These are phyloP conservation scores for Blastocystis sp. DNA, from an alignment of 352 stramenopile genomes.

Conservation along the genomic window DNA sequence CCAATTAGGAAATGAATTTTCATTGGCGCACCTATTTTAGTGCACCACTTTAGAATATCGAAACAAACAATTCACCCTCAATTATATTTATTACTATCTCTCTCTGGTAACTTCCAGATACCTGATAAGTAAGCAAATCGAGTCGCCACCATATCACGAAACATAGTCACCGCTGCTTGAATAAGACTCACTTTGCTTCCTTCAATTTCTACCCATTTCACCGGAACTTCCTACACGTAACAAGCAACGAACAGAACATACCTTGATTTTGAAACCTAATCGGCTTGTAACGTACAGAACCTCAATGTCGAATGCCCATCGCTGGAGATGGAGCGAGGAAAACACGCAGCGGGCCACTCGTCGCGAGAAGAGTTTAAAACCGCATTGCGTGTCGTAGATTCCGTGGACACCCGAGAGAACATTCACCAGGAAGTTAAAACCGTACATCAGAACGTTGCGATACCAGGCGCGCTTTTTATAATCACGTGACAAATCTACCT, in stretches of 20 bases:
- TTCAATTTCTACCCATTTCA: slow-evolving; percentile 82
- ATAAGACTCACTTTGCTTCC: slow-evolving; percentile 82
- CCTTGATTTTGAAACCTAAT: slow-evolving; percentile 35
- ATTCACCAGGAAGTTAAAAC: slow-evolving; percentile 82
- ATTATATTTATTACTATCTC: background rate
- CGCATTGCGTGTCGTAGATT: slow-evolving; percentile 85
- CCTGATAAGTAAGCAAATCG: slow-evolving; percentile 80
- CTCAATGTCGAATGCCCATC: slow-evolving; percentile 89
- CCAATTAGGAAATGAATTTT: background rate
- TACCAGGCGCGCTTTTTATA: slow-evolving; percentile 71
- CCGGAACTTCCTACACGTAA: slow-evolving; percentile 75
- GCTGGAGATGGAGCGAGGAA: slow-evolving; percentile 82
- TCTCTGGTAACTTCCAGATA: slow-evolving; percentile 71
- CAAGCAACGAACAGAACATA: background rate
- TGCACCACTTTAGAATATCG: background rate
- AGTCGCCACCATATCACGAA: slow-evolving; percentile 83
- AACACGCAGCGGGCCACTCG: slow-evolving; percentile 76
- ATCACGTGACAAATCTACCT: slow-evolving; percentile 65
- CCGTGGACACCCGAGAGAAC: slow-evolving; percentile 76
- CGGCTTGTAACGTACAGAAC: slow-evolving; percentile 77
- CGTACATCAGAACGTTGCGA: slow-evolving; percentile 82
- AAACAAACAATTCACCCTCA: background rate
- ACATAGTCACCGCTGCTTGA: slow-evolving; percentile 79
- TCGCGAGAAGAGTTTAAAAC: slow-evolving; percentile 87
- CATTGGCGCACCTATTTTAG: background rate